Percentiles rank a stretch among this genome's conserved stretches.
phyloP scores from a whole-genome alignment of 2,329 filamentous ascomycete species.

The Albifimbria verrucaria region DNA sequence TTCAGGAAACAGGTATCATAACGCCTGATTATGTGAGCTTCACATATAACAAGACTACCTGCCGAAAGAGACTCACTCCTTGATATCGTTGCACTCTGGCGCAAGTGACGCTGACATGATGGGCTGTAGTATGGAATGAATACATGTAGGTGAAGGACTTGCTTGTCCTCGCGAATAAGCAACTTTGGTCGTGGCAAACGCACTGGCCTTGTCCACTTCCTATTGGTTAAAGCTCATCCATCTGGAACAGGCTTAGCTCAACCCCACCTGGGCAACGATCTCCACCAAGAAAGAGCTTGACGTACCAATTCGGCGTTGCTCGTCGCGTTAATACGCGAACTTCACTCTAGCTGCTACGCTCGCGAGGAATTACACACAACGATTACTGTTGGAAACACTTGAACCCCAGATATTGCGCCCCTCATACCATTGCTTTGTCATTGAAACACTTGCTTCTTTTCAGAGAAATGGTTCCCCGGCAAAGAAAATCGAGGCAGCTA shows the following conservation, averaged over 20 bases:
- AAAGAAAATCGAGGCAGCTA: conserved; percentile 40
- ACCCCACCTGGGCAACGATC: neutral
- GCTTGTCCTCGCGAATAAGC: no score
- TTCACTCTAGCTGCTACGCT: neutral
- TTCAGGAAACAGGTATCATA: conserved; percentile 98
- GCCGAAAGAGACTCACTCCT: conserved; percentile 64
- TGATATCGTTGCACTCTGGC: conserved; percentile 90
- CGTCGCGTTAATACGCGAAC: neutral
- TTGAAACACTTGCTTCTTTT: no score
- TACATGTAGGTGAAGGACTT: no score
- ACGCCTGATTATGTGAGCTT: conserved; percentile 50
- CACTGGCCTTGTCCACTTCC: neutral
- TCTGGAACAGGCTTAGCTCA: neutral
- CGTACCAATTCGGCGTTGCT: neutral
- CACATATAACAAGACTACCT: neutral
- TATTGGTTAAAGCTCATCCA: neutral
- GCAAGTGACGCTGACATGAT: conserved; percentile 91
- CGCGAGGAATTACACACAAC: neutral
- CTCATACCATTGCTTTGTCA: no score
- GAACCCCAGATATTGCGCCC: no score
- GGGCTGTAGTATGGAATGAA: conserved; percentile 13
- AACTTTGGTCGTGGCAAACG: neutral
- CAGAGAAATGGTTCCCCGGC: conserved; percentile 38
- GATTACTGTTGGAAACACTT: no score
- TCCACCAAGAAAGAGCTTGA: neutral